These are phyloP conservation scores for Diphasiastrum complanatum DNA, from an alignment of 83 land plant genomes.

Conservation along the genomic window DNA sequence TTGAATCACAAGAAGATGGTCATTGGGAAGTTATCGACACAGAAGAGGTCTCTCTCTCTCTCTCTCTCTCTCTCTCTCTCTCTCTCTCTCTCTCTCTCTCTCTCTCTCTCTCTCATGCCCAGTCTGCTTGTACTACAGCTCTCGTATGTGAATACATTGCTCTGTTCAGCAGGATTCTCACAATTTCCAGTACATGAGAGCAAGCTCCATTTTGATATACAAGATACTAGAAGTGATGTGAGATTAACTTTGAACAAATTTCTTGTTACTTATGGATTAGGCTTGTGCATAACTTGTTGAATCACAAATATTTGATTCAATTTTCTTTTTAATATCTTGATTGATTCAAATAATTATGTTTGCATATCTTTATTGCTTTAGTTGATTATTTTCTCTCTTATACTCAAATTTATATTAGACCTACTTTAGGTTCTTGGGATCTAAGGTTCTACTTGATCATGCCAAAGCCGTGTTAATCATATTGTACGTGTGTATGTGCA, in stretches of 20 bases:
- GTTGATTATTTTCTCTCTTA: background rate
- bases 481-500: conserved; percentile 21
- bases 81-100: background rate
- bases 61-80: background rate
- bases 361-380: background rate
- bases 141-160: too few relatives aligned
- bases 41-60: conserved; percentile 54
- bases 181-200: too few relatives aligned
- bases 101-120: background rate
- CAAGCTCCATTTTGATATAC: too few relatives aligned
- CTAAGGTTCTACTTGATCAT: background rate
- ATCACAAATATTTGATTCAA: too few relatives aligned
- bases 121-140: background rate
- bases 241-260: too few relatives aligned
- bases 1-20: conserved; percentile 69
- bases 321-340: too few relatives aligned
- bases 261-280: too few relatives aligned
- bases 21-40: conserved; percentile 88
- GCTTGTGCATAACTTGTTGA: too few relatives aligned
- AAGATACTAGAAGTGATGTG: too few relatives aligned
- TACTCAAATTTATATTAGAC: background rate
- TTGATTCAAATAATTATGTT: background rate
- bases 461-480: background rate
- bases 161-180: too few relatives aligned
- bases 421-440: background rate